Evolutionary conservation across 495 filamentous ascomycete species (phyloP).

Genomic region (Arthonia radiata): DNA sequence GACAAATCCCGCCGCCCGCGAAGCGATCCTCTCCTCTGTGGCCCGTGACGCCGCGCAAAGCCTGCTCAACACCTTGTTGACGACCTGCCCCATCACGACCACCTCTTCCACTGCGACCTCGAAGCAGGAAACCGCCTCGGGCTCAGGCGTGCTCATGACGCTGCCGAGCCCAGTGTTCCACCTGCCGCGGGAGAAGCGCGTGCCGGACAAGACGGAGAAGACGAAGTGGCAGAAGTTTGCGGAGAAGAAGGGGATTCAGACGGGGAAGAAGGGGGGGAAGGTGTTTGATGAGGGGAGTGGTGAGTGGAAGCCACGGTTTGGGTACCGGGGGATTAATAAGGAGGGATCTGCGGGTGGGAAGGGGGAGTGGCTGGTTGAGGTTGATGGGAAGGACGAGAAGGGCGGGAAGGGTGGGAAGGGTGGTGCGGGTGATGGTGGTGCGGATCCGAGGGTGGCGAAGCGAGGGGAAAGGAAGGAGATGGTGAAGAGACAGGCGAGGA

Average conservation of each 20-base stretch:
- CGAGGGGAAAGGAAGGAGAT: constrained; percentile 11
- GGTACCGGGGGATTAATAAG: constrained; percentile 83
- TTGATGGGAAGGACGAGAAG: constrained; percentile 42
- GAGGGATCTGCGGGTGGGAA: too few species aligned
- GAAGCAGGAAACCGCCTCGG: too few species aligned
- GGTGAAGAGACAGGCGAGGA: constrained; percentile 8
- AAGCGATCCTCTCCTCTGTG: constrained; percentile 32
- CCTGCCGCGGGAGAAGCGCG: constrained; percentile 71
- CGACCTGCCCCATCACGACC: constrained; percentile 41
- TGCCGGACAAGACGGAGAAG: constrained; percentile 50
- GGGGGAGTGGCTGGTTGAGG: constrained; percentile 70
- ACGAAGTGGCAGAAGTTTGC: constrained; percentile 94
- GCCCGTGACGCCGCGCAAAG: constrained; percentile 73
- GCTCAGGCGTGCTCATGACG: constrained; percentile 43
- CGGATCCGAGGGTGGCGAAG: not conserved
- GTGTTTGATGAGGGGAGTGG: constrained; percentile 63
- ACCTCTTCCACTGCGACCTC: constrained; percentile 27
- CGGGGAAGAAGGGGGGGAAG: constrained; percentile 28
- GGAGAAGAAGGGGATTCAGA: constrained; percentile 76
- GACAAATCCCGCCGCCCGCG: constrained; percentile 17
- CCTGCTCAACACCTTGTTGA: constrained; percentile 73
- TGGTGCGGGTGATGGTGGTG: constrained; percentile 28
- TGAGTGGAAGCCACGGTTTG: constrained; percentile 83
- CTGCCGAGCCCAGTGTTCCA: constrained; percentile 43
- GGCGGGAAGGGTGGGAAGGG: constrained; percentile 31